phyloP scores from a whole-genome alignment of 2,329 filamentous ascomycete genomes.

The Apiospora pterosperma region DNA sequence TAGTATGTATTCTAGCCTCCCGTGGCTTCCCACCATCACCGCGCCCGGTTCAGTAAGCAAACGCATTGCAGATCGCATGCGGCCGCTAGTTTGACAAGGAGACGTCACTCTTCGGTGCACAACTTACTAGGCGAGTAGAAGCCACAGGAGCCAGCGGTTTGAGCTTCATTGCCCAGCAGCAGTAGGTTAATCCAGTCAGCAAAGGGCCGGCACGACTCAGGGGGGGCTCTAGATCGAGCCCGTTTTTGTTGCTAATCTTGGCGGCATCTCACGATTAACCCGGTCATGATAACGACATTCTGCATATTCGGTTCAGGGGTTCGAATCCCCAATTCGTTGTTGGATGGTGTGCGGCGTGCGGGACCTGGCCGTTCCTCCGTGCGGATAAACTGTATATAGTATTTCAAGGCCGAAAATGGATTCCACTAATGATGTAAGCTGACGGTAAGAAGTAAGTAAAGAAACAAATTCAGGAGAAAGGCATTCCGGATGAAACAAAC shows the following conservation, averaged over 20 bases:
- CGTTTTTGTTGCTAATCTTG: not conserved
- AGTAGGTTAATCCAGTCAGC: not conserved
- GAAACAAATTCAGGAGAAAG: not conserved
- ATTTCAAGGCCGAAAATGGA: not conserved
- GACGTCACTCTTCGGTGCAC: not conserved
- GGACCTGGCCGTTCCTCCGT: not conserved
- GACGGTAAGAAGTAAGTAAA: not conserved
- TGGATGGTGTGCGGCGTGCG: not conserved
- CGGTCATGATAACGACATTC: not conserved
- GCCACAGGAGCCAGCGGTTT: not conserved
- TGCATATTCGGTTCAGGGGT: not conserved
- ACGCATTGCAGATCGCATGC: not conserved
- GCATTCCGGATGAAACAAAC: not conserved
- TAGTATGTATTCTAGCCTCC: not conserved
- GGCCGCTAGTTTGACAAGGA: not conserved
- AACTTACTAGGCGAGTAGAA: not conserved
- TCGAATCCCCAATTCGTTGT: not conserved
- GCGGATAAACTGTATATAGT: not conserved
- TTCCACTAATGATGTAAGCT: slow-evolving; percentile 1
- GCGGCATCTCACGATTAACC: not conserved
- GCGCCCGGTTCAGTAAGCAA: not conserved
- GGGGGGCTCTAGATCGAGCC: not conserved
- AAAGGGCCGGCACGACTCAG: not conserved
- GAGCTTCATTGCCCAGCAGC: not conserved
- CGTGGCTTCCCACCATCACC: not conserved